Base-by-base conservation (phyloP, 73 alveolate species). In the Diophrys appendiculata region DNA sequence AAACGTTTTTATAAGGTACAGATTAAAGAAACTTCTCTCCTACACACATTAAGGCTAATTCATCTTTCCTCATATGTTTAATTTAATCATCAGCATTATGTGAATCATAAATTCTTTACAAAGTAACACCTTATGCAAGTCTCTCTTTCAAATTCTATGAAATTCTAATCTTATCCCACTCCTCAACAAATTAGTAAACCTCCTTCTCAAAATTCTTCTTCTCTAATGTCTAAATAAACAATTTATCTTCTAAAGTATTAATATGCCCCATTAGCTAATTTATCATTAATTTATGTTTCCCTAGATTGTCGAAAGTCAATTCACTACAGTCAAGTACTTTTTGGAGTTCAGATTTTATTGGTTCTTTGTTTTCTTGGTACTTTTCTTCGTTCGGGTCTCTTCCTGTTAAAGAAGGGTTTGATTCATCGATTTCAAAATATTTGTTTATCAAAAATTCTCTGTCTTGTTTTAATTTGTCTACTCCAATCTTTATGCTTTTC, bases 121-220 rank as follows among this genome's bases (percentile, higher is more conserved):
- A n/a, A n/a, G n/a, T n/a, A n/a, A n/a, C n/a, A n/a, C n/a, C n/a
- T n/a, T n/a, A n/a, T n/a, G n/a, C n/a, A n/a, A n/a, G n/a, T n/a
- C n/a, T n/a, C n/a, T n/a, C n/a, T n/a, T n/a, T n/a, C n/a, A n/a
- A n/a, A n/a, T n/a, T n/a, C n/a, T n/a, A n/a, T n/a, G n/a, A n/a
- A n/a, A n/a, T n/a, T 79, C 81, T 29, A 52, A 79, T 69, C 11
- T 69, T 22, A 52, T 79, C 88, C 88, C 88, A 79, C 0, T 31
- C 18, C 32, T 79, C 68, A 34, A 79, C 69, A 11, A 79, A 28
- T 13, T 68, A 76, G 22, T 69, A 67, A 23, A 79, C 88, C 73
- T 79, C 88, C 33, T 69, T 29, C 30, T 79, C 88, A 31, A 79
- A 43, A 29, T 79, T 79, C 52, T 69, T 32, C 67, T 79, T 79